Evolutionary conservation across 2,329 filamentous ascomycete species (phyloP).

Genomic region (Aspergillaceae sp.): DNA sequence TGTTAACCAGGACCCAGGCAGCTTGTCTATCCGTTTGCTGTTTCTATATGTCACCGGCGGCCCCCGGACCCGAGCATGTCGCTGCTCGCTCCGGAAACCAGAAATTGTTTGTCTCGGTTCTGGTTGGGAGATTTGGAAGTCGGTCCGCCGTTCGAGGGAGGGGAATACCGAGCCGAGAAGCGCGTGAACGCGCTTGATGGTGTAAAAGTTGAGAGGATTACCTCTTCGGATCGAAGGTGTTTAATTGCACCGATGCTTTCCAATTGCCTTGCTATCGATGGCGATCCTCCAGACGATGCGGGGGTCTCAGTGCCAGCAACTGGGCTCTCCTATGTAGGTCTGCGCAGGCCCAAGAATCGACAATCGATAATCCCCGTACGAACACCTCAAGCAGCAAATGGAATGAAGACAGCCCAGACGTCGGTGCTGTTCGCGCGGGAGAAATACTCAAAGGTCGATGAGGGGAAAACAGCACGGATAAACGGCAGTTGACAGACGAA

Average conservation of each 20-base stretch:
- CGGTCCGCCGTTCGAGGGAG: neutral
- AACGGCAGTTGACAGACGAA: neutral
- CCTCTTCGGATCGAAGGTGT: too few relatives aligned
- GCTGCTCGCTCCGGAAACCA: constrained; percentile 35
- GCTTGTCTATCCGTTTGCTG: constrained; percentile 25
- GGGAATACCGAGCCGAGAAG: constrained; percentile 14
- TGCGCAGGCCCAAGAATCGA: constrained; percentile 12
- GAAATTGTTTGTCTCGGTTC: constrained; percentile 8
- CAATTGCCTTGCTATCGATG: too few relatives aligned
- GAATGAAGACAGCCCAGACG: neutral
- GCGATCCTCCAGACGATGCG: constrained; percentile 16
- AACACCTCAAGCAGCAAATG: neutral
- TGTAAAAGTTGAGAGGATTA: neutral
- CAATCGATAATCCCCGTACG: constrained; percentile 17
- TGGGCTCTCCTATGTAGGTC: constrained; percentile 11
- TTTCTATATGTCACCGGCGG: constrained; percentile 29
- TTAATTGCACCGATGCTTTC: too few relatives aligned
- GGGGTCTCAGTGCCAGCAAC: constrained; percentile 16
- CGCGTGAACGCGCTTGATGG: neutral
- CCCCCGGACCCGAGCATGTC: constrained; percentile 35
- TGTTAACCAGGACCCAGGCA: constrained; percentile 26
- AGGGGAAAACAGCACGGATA: neutral
- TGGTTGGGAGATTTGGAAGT: neutral
- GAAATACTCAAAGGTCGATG: too few relatives aligned
- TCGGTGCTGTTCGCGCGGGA: too few relatives aligned